A percentile compares a stretch with the other conserved stretches of the same genome.
Conservation (phyloP, 805 yeast genomes). For the Candida rishiriensis region DNA sequence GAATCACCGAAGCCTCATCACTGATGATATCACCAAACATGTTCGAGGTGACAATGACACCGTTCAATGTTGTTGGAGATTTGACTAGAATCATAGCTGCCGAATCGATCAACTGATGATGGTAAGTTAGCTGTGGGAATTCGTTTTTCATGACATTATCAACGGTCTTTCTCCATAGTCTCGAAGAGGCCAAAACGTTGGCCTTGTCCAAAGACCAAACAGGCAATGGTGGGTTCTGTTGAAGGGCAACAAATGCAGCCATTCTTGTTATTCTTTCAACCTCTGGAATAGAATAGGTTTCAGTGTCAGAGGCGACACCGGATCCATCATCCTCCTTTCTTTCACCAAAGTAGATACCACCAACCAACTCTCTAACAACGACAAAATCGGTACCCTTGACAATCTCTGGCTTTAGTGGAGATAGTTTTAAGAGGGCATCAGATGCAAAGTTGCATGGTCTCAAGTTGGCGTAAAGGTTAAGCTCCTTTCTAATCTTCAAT, state of each 20-base stretch:
- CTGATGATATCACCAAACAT: slow-evolving; percentile 98
- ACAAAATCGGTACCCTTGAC: slow-evolving; percentile 89
- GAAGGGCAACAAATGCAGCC: slow-evolving; percentile 97
- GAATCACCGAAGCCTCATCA: slow-evolving; percentile 97
- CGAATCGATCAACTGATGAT: slow-evolving; percentile 96
- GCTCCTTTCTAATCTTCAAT: slow-evolving; percentile 88
- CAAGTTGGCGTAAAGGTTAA: slow-evolving; percentile 90
- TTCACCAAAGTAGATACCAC: slow-evolving; percentile 97
- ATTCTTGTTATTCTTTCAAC: slow-evolving; percentile 94
- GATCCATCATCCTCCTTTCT: slow-evolving; percentile 87
- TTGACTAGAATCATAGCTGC: slow-evolving; percentile 98
- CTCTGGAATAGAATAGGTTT: slow-evolving; percentile 85
- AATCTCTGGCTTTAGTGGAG: slow-evolving; percentile 81
- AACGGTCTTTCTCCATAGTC: slow-evolving; percentile 95
- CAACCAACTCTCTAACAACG: slow-evolving; percentile 94
- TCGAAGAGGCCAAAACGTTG: slow-evolving; percentile 91
- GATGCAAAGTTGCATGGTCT: slow-evolving; percentile 94
- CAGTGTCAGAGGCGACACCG: slow-evolving; percentile 91
- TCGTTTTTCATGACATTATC: slow-evolving; percentile 79
- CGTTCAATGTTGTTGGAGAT: slow-evolving; percentile 86
- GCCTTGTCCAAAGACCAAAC: slow-evolving; percentile 97
- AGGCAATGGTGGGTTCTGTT: slow-evolving; percentile 89
- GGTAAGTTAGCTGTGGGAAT: slow-evolving; percentile 81
- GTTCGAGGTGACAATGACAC: slow-evolving; percentile 87
- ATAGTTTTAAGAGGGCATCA: slow-evolving; percentile 75